These are phyloP conservation scores for Xerocomellus chrysenteron DNA, from an alignment of 768 basidiomycete species.

Conservation along the genomic window DNA sequence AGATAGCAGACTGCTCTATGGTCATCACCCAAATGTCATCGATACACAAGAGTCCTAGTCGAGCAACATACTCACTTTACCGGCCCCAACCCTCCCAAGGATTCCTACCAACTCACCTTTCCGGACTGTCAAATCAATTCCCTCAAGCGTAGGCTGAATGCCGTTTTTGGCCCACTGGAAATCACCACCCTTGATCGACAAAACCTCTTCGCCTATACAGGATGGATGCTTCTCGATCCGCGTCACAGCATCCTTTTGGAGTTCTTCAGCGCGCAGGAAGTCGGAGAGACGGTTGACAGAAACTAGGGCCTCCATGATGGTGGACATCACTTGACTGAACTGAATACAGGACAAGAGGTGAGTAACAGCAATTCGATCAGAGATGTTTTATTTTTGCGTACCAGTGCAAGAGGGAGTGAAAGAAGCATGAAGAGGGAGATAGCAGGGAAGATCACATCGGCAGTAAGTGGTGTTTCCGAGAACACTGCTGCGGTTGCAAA, in stretches of 20 bases:
- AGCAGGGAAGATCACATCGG: slow-evolving; percentile 90
- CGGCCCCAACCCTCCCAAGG: slow-evolving; percentile 88
- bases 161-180: slow-evolving; percentile 71
- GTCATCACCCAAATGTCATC: not conserved
- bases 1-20: slow-evolving; percentile 67
- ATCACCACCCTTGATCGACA: slow-evolving; percentile 71
- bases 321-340: slow-evolving; percentile 71
- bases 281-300: slow-evolving; percentile 73
- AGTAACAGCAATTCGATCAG: not conserved
- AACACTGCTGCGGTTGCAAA: slow-evolving; percentile 68
- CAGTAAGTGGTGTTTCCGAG: slow-evolving; percentile 68
- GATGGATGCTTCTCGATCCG: slow-evolving; percentile 43
- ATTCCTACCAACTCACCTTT: slow-evolving; percentile 86
- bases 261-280: slow-evolving; percentile 76
- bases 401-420: slow-evolving; percentile 83
- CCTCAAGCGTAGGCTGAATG: slow-evolving; percentile 64
- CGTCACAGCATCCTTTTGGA: slow-evolving; percentile 74
- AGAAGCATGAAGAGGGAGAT: slow-evolving; percentile 86
- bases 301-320: slow-evolving; percentile 82
- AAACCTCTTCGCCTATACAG: slow-evolving; percentile 58
- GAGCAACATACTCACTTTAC: slow-evolving; percentile 56
- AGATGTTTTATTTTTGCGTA: slow-evolving; percentile 27
- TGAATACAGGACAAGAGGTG: slow-evolving; percentile 24
- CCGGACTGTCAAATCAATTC: slow-evolving; percentile 66
- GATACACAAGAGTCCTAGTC: not conserved